A percentile compares a stretch with the other conserved stretches of the same genome.
phyloP scores from a whole-genome alignment of 1,284 basidiomycete species.

The Vanrija sp. region DNA sequence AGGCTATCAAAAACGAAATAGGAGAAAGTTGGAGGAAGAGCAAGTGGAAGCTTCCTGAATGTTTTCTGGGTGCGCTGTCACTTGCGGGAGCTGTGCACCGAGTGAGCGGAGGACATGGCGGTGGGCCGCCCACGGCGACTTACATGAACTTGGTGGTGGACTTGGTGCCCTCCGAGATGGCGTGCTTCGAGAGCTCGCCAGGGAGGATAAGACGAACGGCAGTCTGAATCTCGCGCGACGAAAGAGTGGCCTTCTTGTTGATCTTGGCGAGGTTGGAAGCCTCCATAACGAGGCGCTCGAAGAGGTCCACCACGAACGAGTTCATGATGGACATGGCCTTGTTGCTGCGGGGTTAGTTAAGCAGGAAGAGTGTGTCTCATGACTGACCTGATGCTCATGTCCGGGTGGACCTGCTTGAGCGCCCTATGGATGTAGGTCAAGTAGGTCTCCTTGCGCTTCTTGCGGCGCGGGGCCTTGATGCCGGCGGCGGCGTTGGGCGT shows the following conservation, averaged over 20 bases:
- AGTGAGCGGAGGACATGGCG: too few species aligned
- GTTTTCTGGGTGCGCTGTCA: too few species aligned
- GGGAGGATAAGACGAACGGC: constrained; percentile 86
- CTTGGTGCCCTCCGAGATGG: constrained; percentile 72
- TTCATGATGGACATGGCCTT: constrained; percentile 95
- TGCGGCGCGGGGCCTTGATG: constrained; percentile 63
- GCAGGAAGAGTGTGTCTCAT: background rate
- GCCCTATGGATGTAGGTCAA: constrained; percentile 90
- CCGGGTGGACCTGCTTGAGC: constrained; percentile 73
- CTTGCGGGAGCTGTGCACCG: too few species aligned
- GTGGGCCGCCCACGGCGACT: too few species aligned
- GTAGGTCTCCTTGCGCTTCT: constrained; percentile 86
- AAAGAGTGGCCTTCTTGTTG: constrained; percentile 92
- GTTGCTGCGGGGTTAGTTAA: constrained; percentile 58
- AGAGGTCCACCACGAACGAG: constrained; percentile 90
- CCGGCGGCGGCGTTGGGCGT: constrained; percentile 6
- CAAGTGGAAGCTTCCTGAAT: too few species aligned
- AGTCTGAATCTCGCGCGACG: constrained; percentile 90
- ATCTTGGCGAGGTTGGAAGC: constrained; percentile 89
- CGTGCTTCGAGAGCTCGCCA: constrained; percentile 74
- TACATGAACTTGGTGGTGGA: too few species aligned
- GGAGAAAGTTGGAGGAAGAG: too few species aligned
- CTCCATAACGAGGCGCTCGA: constrained; percentile 87
- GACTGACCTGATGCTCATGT: constrained; percentile 73
- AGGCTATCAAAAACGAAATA: too few species aligned